A percentile compares a stretch with the other conserved stretches of the same genome.
Evolutionary conservation across 345 rosid genomes (phyloP).

Genomic region (Camelina sativa): DNA sequence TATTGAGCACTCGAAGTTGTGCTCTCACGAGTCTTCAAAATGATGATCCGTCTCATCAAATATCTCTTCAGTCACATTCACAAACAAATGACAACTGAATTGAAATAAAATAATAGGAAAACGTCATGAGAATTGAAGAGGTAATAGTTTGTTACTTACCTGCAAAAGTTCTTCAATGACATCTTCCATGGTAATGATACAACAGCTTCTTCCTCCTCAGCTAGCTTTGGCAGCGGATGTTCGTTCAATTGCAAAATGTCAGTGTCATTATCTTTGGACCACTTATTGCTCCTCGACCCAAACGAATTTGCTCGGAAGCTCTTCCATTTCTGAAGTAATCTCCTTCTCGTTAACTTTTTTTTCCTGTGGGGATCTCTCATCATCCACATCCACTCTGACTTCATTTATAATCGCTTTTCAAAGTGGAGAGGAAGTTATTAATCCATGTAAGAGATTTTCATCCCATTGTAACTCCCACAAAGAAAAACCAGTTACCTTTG

Average conservation of each 20-base stretch:
- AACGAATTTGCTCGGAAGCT: slow-evolving; percentile 52
- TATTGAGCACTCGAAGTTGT: background rate
- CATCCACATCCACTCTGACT: slow-evolving; percentile 60
- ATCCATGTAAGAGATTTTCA: background rate
- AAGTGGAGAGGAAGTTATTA: slow-evolving; percentile 7
- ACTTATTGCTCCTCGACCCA: slow-evolving; percentile 65
- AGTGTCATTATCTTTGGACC: slow-evolving; percentile 64
- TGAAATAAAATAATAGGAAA: background rate
- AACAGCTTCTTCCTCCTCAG: slow-evolving; percentile 81
- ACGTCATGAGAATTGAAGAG: background rate
- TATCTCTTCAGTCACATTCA: slow-evolving; percentile 57
- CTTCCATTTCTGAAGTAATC: slow-evolving; percentile 71
- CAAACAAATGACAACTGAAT: background rate
- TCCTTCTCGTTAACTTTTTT: slow-evolving; percentile 54
- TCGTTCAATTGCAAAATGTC: slow-evolving; percentile 70
- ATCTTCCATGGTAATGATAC: slow-evolving; percentile 93
- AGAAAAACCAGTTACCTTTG: slow-evolving; percentile 1
- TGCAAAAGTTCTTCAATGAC: slow-evolving; percentile 93
- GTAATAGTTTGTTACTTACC: slow-evolving; percentile 42
- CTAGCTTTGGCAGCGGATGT: slow-evolving; percentile 56
- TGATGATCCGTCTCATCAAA: slow-evolving; percentile 91
- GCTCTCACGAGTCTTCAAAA: slow-evolving; percentile 57
- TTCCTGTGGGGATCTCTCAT: slow-evolving; percentile 49
- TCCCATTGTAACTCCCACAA: background rate
- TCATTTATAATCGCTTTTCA: slow-evolving; percentile 53